Evolutionary conservation across 306 rosid species (phyloP).

Genomic region (Pterocarpus santalinus): DNA sequence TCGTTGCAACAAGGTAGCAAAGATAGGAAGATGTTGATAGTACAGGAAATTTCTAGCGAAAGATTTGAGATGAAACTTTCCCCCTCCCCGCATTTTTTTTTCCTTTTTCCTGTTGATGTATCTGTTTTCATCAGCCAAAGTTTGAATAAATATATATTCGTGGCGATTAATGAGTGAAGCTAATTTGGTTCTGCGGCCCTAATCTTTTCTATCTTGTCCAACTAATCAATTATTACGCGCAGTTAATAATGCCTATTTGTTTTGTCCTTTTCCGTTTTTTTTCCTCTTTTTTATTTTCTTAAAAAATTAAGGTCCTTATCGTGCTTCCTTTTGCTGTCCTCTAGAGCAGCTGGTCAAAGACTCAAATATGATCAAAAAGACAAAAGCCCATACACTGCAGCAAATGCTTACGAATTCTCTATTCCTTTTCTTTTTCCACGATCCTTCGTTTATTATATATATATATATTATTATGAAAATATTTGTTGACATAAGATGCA

Average conservation of each 20-base stretch:
- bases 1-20: constrained; percentile 45
- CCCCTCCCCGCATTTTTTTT: constrained; percentile 28
- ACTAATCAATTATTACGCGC: constrained; percentile 49
- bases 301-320: constrained; percentile 16
- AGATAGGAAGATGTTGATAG: constrained; percentile 76
- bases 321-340: constrained; percentile 39
- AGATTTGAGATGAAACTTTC: constrained; percentile 56
- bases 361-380: constrained; percentile 46
- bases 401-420: constrained; percentile 32
- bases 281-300: too few species aligned
- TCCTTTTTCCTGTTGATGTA: constrained; percentile 49
- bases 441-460: constrained; percentile 19
- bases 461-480: too few species aligned
- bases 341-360: constrained; percentile 49
- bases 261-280: constrained; percentile 17
- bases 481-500: too few species aligned
- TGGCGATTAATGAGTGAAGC: constrained; percentile 59
- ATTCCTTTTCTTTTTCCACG: neutral
- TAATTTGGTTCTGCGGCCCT: constrained; percentile 54
- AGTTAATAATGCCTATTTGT: constrained; percentile 8
- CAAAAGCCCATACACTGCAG: constrained; percentile 47
- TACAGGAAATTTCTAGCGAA: constrained; percentile 63
- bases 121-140: constrained; percentile 61
- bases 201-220: constrained; percentile 50
- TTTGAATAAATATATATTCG: constrained; percentile 60